Evolutionary conservation across 495 filamentous ascomycete genomes (phyloP), one percentile per base, ranked within the genome.

Genomic region (Neurospora cerealis): DNA sequence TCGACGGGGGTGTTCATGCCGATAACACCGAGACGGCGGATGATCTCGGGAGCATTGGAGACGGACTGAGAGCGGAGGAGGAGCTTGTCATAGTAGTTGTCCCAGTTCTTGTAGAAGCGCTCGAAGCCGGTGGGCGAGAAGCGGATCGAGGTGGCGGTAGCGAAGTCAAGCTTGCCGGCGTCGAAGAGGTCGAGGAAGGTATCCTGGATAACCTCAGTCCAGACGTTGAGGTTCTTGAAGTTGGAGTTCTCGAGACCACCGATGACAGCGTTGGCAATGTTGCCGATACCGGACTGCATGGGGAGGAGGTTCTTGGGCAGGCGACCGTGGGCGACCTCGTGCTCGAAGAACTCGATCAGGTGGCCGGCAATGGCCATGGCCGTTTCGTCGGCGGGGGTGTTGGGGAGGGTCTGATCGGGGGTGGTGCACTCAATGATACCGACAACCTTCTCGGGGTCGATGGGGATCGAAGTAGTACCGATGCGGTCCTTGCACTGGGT

Each of bases 1-100:
- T 97, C 94, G 75, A 96, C 92, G 36, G 94, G 94, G 3, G 94
- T 97, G 87, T 97, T 97, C 94, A 97, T 97, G 80, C 93, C 94
- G 80, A 97, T 96, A 76, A 93, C 90, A 73, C 93, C 94, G 2
- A 97, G 86, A 4, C 94, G 88, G 21, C 92, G 89, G 85, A 97
- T 97, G 86, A 97, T 96, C 83, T 97, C 94, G 75, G 94, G 94
- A n/a, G 90, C 91, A 89, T 97, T 97, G 78, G 91, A 94, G 40
- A 97, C 93, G 78, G 91, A 89, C 84, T 97, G 94, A 4, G 91
- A 90, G 70, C 94, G 93, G 42, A 97, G 90, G 69, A 97, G 91
- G 5, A 97, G 89, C 86, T 95, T 96, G 81, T 91, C 85, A 15
- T 91, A 83, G 84, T 97, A 97, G 38, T 84, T 77, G 72, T 94